Base-by-base conservation (phyloP, 768 basidiomycete species). In the Boletus insuetus region DNA sequence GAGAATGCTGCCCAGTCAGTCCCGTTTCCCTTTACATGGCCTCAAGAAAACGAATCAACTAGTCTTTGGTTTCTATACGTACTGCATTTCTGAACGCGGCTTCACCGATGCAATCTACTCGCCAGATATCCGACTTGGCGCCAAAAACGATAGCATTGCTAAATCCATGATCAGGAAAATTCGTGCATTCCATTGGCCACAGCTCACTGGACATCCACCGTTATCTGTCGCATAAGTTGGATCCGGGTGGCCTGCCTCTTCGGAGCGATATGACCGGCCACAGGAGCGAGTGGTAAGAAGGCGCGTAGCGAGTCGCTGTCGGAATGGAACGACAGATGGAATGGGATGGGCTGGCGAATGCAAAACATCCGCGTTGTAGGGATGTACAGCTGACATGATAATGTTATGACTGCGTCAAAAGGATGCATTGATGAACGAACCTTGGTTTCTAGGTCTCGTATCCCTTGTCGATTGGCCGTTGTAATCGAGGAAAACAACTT, bases 61-160 rank as follows among this genome's bases (percentile, higher is more conserved):
- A 35, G 38, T 22, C 22, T 7, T 10, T 19, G 4, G 24, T 35
- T 47, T 29, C 43, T 38, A 31, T 20, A 74, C 83, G 31, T 55
- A 87, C 86, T 55, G 74, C 72, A 62, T 79, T 81, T 56, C 67
- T 77, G 62, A 90, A 87, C 12, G 65, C 69, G n/a, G 79, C 87
- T 62, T 83, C 81, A 9, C 87, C 87, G 37, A 88, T 82, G 52
- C 72, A 75, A 58, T 84, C 84, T 2, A 82, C 77, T 53, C 80
- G 74, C 86, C 86, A 89, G 22, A 89, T 89, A 58, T 88, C 83
- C 2, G 85, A 79, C 67, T 84, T 87, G n/a, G 80, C 79, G 1
- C 78, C 79, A 10, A 75, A 61, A 17, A 80, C 61, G 17, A 77
- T 55, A 3, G 74, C 63, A 59, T 83, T 82, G 40, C 83, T 85